These are phyloP conservation scores for Yamadazyma dendronema DNA, from an alignment of 1,139 yeast genomes.

Conservation along the genomic window DNA sequence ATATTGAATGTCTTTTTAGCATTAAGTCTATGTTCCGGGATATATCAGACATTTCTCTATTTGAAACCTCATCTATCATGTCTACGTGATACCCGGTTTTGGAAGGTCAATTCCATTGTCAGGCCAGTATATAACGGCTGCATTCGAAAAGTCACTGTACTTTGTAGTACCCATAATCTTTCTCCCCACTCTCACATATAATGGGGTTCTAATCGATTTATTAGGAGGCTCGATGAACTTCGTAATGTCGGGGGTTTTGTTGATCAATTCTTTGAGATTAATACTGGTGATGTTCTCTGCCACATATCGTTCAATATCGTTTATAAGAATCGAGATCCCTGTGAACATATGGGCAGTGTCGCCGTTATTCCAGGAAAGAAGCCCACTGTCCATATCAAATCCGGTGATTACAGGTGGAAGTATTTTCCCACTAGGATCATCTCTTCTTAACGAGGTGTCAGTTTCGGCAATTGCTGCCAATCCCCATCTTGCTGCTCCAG, in stretches of 20 bases:
- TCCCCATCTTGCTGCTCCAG: conserved; percentile 93
- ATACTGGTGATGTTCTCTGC: conserved; percentile 46
- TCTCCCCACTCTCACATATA: conserved; percentile 57
- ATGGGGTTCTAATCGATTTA: conserved; percentile 12
- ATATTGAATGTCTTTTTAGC: no score
- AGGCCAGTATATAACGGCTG: conserved; percentile 59
- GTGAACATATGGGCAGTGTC: conserved; percentile 20
- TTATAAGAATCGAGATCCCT: conserved; percentile 64
- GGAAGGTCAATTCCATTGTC: conserved; percentile 50
- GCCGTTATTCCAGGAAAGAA: conserved; percentile 32
- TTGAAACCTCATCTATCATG: not conserved
- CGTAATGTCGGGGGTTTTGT: conserved; percentile 33
- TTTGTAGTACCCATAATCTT: conserved; percentile 39
- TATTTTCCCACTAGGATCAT: conserved; percentile 67
- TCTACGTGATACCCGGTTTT: conserved; percentile 40
- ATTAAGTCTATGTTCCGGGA: no score
- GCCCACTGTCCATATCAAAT: conserved; percentile 31
- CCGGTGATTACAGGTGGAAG: conserved; percentile 55
- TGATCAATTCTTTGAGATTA: conserved; percentile 39
- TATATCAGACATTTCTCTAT: no score
- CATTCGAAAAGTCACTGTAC: conserved; percentile 56
- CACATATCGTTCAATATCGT: conserved; percentile 75
- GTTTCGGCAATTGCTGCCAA: conserved; percentile 88
- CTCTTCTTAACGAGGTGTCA: conserved; percentile 59
- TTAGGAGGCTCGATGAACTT: conserved; percentile 15